A percentile compares a stretch with the other conserved stretches of the same genome.
Conservation (phyloP, 2,329 filamentous ascomycete species). For the Nemania bipapillata region DNA sequence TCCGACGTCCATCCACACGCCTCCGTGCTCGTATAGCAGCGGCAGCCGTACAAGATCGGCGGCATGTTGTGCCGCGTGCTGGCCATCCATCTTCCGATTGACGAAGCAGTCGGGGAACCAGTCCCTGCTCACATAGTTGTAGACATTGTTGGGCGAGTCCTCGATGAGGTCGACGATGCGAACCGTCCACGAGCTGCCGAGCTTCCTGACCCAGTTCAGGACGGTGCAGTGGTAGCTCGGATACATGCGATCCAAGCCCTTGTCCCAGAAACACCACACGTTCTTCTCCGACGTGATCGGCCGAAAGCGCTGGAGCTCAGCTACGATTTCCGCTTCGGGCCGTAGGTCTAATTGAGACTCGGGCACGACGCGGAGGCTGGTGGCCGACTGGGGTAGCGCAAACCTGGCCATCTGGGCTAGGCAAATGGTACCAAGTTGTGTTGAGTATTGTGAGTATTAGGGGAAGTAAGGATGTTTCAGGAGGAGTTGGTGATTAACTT, state of each 20-base stretch:
- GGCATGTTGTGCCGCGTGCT: constrained; percentile 56
- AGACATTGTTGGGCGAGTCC: constrained; percentile 51
- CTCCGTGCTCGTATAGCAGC: constrained; percentile 51
- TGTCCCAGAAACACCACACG: constrained; percentile 60
- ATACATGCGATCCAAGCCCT: constrained; percentile 53
- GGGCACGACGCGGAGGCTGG: constrained; percentile 37
- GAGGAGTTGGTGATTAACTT: not conserved
- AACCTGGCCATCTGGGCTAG: constrained; percentile 35
- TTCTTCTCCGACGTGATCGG: constrained; percentile 57
- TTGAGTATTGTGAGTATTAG: not conserved
- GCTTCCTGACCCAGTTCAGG: constrained; percentile 57
- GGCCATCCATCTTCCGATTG: constrained; percentile 55
- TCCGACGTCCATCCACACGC: constrained; percentile 56
- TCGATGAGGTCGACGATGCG: constrained; percentile 54
- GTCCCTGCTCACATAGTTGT: constrained; percentile 50
- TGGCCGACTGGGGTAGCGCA: constrained; percentile 41
- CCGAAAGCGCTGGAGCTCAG: constrained; percentile 44
- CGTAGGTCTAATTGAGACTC: constrained; percentile 47
- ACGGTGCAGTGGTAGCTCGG: constrained; percentile 54
- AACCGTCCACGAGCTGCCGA: constrained; percentile 56
- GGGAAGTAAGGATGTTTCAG: not conserved
- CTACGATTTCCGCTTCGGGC: constrained; percentile 48
- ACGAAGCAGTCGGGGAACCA: constrained; percentile 54
- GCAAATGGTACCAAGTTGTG: not conserved
- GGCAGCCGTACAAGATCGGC: constrained; percentile 58